Base-by-base conservation (phyloP, 2,329 filamentous ascomycete genomes). In the Chrysosporium queenslandicum region DNA sequence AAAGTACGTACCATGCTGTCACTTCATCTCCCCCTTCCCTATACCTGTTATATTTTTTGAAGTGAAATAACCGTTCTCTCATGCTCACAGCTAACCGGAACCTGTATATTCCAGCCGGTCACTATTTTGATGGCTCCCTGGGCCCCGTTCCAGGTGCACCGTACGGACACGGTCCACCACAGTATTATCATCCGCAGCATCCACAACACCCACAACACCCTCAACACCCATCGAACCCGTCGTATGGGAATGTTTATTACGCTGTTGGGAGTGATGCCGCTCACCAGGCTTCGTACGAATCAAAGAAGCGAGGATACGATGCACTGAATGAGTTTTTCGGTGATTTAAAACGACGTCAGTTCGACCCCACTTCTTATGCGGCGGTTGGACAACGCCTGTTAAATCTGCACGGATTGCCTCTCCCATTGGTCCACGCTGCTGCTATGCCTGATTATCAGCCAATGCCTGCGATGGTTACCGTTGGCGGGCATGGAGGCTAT, bases 241-340 rank as follows among this genome's bases (percentile, higher is more conserved):
- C 83, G 58, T 86, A 86, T 61, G 75, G 78, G 42, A 80, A 82
- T 37, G 84, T 92, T 57, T 94, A 91, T 71, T 92, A 91, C 68
- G 82, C 84, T 67, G 78, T 79, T 75, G 74, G 80, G 67, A 82
- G 83, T 60, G 84, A 85, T 64, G 75, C 85, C 56, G 77, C 78
- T 57, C 83, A 85, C 64, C 77, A 81, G 42, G 71, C 69, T 20
- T 66, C 76, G 9, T 81, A 85, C 63, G 87, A 91, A 64, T 78
- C 81, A 59, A 82, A 86, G 64, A 92, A 91, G 73, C 87, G 89
- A 56, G 81, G 82, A n/a, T 87, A 85, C 60, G 89, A 96, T 63
- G 86, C 87, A 54, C 75, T 96, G 55, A 91, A 94, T 65, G 88
- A 95, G 66, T 95, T 97, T 73, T 94, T 97, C 60, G 87, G 86